Percentiles rank a stretch among this genome's conserved stretches.
These are phyloP conservation scores for Wickerhamomyces rabaulensis DNA, from an alignment of 805 yeast species.

Conservation along the genomic window DNA sequence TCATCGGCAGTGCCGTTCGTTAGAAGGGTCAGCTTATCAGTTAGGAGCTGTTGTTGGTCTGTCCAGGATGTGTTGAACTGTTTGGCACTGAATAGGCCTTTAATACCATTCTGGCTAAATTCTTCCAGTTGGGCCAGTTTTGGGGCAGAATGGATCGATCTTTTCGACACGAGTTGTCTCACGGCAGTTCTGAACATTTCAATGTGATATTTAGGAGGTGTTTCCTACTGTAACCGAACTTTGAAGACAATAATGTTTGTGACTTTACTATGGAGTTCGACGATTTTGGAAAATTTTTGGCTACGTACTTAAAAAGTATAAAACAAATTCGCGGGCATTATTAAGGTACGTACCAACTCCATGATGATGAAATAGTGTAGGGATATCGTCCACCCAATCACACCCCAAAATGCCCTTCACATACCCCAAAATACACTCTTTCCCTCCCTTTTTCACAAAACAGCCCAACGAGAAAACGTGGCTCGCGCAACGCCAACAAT, in stretches of 20 bases:
- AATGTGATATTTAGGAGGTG: neutral
- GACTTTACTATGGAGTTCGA: too few relatives aligned
- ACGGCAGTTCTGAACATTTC: neutral
- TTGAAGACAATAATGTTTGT: too few relatives aligned
- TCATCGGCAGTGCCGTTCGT: slow-evolving; percentile 81
- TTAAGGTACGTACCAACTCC: too few relatives aligned
- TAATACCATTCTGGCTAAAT: slow-evolving; percentile 39
- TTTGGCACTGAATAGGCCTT: slow-evolving; percentile 56
- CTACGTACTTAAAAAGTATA: too few relatives aligned
- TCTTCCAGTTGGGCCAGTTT: slow-evolving; percentile 24
- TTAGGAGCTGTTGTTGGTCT: slow-evolving; percentile 65
- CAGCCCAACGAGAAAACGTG: slow-evolving; percentile 82
- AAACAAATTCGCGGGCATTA: too few relatives aligned
- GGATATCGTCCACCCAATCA: too few relatives aligned
- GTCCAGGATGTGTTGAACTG: slow-evolving; percentile 78
- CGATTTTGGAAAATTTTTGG: too few relatives aligned
- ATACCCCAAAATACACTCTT: slow-evolving; percentile 31
- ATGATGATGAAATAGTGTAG: too few relatives aligned
- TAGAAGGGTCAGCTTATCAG: slow-evolving; percentile 53
- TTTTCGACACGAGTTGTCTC: neutral
- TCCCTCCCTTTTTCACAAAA: slow-evolving; percentile 88
- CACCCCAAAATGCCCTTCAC: slow-evolving; percentile 5
- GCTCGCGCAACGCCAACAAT: slow-evolving; percentile 70
- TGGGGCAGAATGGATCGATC: slow-evolving; percentile 61
- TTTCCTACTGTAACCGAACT: too few relatives aligned